Conservation (phyloP, 495 filamentous ascomycete species). For the Xylaria palmicola region DNA sequence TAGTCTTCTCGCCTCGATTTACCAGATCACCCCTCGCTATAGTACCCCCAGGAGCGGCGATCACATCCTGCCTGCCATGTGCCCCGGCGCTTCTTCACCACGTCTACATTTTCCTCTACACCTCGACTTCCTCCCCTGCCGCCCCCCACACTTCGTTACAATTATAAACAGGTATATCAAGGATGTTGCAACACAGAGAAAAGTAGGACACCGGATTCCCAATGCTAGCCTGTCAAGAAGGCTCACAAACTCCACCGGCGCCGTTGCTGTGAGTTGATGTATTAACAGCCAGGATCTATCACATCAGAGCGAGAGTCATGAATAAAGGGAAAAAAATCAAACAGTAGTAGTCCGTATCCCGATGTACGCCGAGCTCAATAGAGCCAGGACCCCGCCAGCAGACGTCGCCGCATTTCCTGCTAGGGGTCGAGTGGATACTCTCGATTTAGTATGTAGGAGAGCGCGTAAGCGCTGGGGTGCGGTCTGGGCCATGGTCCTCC, state of each 20-base stretch:
- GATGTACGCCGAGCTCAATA: conserved; percentile 23
- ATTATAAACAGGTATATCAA: conserved; percentile 34
- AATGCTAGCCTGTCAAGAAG: conserved; percentile 32
- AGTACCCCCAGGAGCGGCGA: conserved; percentile 17
- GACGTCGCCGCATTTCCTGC: conserved; percentile 12
- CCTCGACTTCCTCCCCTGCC: background rate
- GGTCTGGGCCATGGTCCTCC: background rate
- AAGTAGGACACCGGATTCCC: conserved; percentile 31
- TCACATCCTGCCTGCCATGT: conserved; percentile 8
- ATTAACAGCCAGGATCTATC: conserved; percentile 37
- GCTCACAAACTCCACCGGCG: conserved; percentile 32
- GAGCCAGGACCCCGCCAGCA: background rate
- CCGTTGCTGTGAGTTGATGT: conserved; percentile 34
- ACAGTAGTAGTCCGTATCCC: conserved; percentile 26
- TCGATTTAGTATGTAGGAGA: conserved; percentile 2
- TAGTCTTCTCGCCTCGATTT: conserved; percentile 19
- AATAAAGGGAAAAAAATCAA: conserved; percentile 25
- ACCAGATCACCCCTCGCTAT: conserved; percentile 27
- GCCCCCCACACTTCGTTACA: conserved; percentile 3
- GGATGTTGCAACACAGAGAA: conserved; percentile 26
- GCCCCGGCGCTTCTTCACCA: conserved; percentile 5
- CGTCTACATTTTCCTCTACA: conserved; percentile 13
- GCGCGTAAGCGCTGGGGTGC: background rate
- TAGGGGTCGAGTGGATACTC: background rate
- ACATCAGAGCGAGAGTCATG: conserved; percentile 38